These are phyloP conservation scores for Quercus mongolica DNA, from an alignment of 306 rosid species.

Conservation along the genomic window DNA sequence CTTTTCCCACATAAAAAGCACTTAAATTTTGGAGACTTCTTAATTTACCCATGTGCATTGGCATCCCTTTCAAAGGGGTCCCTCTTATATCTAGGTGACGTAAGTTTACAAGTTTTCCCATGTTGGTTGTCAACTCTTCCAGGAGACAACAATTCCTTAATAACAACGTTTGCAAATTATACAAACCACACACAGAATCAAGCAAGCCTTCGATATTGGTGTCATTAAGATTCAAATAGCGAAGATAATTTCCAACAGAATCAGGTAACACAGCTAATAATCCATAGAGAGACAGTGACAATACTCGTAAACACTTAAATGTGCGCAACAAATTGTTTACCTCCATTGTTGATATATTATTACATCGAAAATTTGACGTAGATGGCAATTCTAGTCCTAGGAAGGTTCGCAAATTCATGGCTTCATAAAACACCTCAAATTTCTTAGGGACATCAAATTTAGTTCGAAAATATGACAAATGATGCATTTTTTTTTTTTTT, in stretches of 20 bases:
- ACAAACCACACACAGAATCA: slow-evolving; percentile 4
- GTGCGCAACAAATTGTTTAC: background rate
- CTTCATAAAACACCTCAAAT: background rate
- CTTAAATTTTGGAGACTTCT: background rate
- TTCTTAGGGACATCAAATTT: background rate
- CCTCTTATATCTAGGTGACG: background rate
- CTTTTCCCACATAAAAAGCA: background rate
- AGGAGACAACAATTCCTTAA: fast-evolving
- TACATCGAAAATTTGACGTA: fast-evolving
- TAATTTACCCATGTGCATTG: background rate
- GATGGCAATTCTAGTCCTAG: no score
- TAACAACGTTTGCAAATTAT: slow-evolving; percentile 17
- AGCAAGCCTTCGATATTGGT: background rate
- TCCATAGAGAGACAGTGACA: background rate
- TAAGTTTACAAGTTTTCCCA: background rate
- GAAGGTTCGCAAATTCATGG: background rate
- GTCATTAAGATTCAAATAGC: slow-evolving; percentile 15
- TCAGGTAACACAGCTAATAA: background rate
- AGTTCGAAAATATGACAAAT: background rate
- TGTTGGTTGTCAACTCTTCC: background rate
- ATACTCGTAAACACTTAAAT: background rate
- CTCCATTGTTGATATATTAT: background rate
- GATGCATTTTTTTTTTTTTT: slow-evolving; percentile 11
- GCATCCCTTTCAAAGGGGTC: background rate
- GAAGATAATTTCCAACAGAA: slow-evolving; percentile 1